A percentile compares a stretch with the other conserved stretches of the same genome.
phyloP scores from a whole-genome alignment of 805 yeast species.

The Phaffomyces thermotolerans region DNA sequence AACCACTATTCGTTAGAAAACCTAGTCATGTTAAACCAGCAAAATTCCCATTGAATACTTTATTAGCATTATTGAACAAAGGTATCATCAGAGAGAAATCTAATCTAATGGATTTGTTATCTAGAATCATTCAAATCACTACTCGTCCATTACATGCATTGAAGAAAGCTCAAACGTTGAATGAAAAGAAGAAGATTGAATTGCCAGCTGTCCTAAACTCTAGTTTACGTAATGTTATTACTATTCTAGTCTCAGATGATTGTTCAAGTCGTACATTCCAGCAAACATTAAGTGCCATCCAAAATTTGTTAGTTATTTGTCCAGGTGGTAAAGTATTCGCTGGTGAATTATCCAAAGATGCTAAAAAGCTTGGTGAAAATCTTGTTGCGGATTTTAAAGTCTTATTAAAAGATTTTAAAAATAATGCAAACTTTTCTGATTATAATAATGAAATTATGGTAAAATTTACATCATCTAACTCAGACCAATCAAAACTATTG shows the following conservation, averaged over 20 bases:
- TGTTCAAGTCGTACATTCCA: constrained; percentile 82
- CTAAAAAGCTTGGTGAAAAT: constrained; percentile 45
- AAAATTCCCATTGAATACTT: constrained; percentile 66
- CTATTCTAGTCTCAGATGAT: constrained; percentile 69
- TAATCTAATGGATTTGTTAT: constrained; percentile 66
- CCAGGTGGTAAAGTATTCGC: constrained; percentile 62
- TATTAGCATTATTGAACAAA: constrained; percentile 56
- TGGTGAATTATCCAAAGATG: constrained; percentile 55
- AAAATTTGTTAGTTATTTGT: constrained; percentile 55
- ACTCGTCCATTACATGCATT: constrained; percentile 63
- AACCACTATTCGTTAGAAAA: constrained; percentile 28
- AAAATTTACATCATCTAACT: constrained; percentile 69
- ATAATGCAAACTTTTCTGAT: constrained; percentile 33
- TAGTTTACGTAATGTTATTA: constrained; percentile 55
- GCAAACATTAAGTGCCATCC: constrained; percentile 75
- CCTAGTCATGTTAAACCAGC: constrained; percentile 31
- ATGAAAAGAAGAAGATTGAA: constrained; percentile 25
- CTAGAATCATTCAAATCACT: constrained; percentile 68
- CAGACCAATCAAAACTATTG: constrained; percentile 84
- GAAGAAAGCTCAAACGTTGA: constrained; percentile 29
- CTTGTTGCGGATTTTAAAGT: constrained; percentile 8
- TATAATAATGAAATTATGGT: constrained; percentile 48
- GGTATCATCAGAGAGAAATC: constrained; percentile 64
- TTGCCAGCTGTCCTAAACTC: constrained; percentile 60
- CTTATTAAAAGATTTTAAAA: constrained; percentile 39